Percentiles rank a stretch among this genome's conserved stretches.
Conservation (phyloP, 352 stramenopile genomes). For the Discostella stelligera region DNA sequence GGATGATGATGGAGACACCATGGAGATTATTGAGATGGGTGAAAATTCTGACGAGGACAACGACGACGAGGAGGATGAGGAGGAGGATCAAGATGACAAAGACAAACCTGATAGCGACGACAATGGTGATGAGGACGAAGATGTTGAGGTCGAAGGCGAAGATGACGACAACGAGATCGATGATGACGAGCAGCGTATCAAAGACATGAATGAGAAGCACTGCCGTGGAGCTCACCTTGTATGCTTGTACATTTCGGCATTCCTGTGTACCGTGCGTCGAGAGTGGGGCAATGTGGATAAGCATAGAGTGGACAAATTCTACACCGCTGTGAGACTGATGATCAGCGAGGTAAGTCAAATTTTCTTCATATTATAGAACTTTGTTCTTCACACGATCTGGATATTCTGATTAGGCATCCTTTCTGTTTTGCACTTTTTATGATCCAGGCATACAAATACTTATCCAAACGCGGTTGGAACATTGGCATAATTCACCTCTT, state of each 20-base stretch:
- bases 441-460: slow-evolving; percentile 78
- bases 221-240: slow-evolving; percentile 71
- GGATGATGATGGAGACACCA: slow-evolving; percentile 21
- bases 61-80: slow-evolving; percentile 15
- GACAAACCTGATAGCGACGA: slow-evolving; percentile 38
- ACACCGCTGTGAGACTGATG: slow-evolving; percentile 75
- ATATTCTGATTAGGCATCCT: slow-evolving; percentile 4
- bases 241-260: slow-evolving; percentile 70
- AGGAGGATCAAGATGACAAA: slow-evolving; percentile 50
- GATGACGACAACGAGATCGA: slow-evolving; percentile 41
- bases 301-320: slow-evolving; percentile 84
- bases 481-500: slow-evolving; percentile 81
- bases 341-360: slow-evolving; percentile 59
- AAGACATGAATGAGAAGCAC: slow-evolving; percentile 48
- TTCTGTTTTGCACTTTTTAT: background rate
- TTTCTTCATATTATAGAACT: background rate
- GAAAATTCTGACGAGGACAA: slow-evolving; percentile 21
- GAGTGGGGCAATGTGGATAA: slow-evolving; percentile 84
- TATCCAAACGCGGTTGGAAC: slow-evolving; percentile 78
- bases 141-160: slow-evolving; percentile 29
- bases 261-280: slow-evolving; percentile 73
- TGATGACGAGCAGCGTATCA: slow-evolving; percentile 49
- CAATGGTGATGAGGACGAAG: slow-evolving; percentile 41
- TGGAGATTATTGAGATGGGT: slow-evolving; percentile 22
- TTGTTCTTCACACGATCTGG: background rate